A percentile compares a stretch with the other conserved stretches of the same genome.
These are phyloP conservation scores for Fistulinella prunicolor DNA, from an alignment of 768 basidiomycete species.

Conservation along the genomic window DNA sequence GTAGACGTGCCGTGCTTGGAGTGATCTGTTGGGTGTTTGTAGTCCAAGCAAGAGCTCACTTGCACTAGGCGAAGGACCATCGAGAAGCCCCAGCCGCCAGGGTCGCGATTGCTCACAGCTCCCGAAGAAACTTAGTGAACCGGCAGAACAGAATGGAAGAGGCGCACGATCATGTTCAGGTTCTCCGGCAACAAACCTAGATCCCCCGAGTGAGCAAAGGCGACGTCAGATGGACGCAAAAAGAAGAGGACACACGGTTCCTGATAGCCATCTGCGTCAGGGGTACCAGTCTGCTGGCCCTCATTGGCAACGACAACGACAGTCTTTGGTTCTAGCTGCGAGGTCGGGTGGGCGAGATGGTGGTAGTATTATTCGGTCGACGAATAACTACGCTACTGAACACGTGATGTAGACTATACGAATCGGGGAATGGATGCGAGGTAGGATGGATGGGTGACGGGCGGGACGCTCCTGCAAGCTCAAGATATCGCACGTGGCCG, in stretches of 20 bases:
- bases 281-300: constrained; percentile 70
- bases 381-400: too few relatives aligned
- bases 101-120: constrained; percentile 27
- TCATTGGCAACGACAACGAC: constrained; percentile 78
- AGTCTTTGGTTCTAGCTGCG: too few relatives aligned
- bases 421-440: too few relatives aligned
- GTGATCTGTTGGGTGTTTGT: too few relatives aligned
- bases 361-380: too few relatives aligned
- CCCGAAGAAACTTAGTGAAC: constrained; percentile 22
- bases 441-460: too few relatives aligned
- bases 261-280: constrained; percentile 75
- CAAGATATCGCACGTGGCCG: too few relatives aligned
- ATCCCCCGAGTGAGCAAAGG: constrained; percentile 14
- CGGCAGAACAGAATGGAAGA: not conserved
- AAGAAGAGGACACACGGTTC: constrained; percentile 45
- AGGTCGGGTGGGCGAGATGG: too few relatives aligned
- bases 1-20: too few relatives aligned
- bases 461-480: too few relatives aligned
- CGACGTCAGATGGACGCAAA: not conserved
- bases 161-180: constrained; percentile 65
- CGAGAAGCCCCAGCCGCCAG: not conserved
- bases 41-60: too few relatives aligned
- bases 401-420: too few relatives aligned
- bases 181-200: constrained; percentile 69
- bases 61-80: not conserved